phyloP scores from a whole-genome alignment of 495 filamentous ascomycete genomes.

The Penicillium parvum region DNA sequence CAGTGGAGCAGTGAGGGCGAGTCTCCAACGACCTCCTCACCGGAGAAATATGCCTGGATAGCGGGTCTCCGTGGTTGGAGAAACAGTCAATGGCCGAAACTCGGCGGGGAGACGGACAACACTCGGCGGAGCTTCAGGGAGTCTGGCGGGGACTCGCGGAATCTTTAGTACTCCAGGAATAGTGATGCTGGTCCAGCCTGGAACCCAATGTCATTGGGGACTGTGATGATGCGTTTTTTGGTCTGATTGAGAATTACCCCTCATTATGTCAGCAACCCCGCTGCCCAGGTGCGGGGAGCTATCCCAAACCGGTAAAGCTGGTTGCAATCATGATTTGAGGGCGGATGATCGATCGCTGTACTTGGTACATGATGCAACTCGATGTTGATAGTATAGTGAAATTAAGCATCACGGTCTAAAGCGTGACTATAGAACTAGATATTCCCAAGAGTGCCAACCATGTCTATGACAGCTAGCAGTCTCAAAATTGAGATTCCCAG shows the following conservation, averaged over 20 bases:
- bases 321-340: no score
- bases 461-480: not conserved
- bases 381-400: no score
- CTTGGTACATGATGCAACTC: not conserved
- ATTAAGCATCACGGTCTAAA: no score
- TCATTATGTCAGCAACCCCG: slow-evolving; percentile 23
- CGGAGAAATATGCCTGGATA: slow-evolving; percentile 2
- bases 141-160: not conserved
- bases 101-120: slow-evolving; percentile 17
- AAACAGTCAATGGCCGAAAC: slow-evolving; percentile 12
- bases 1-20: slow-evolving; percentile 13
- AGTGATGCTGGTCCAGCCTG: not conserved
- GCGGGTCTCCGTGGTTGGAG: slow-evolving; percentile 23
- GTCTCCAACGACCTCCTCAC: slow-evolving; percentile 24
- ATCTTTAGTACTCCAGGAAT: slow-evolving; percentile 3
- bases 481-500: slow-evolving; percentile 6
- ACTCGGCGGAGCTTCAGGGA: slow-evolving; percentile 1
- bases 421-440: not conserved
- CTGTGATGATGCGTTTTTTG: slow-evolving; percentile 1
- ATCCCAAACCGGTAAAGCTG: slow-evolving; percentile 5
- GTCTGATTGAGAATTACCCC: slow-evolving; percentile 13
- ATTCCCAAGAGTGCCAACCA: not conserved
- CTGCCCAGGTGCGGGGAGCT: slow-evolving; percentile 10
- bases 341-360: no score
- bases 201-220: not conserved